Percentiles rank a stretch among this genome's conserved stretches.
These are phyloP conservation scores for Ganoderma boninense DNA, from an alignment of 1,284 basidiomycete species.

Conservation along the genomic window DNA sequence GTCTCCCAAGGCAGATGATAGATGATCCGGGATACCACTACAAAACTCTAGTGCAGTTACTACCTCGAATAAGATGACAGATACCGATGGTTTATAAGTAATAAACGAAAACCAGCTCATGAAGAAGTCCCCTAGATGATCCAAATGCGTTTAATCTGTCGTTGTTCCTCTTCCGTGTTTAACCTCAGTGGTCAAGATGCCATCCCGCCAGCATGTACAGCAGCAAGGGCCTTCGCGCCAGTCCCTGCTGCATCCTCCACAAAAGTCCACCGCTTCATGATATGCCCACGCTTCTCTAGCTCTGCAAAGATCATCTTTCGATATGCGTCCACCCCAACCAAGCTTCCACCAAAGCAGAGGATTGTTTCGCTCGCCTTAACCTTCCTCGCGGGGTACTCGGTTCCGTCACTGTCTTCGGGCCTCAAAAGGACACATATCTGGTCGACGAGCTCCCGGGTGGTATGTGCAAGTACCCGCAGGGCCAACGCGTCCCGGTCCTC, in stretches of 20 bases:
- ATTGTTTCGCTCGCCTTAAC: conserved; percentile 64
- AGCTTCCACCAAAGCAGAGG: conserved; percentile 78
- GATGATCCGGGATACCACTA: too few species aligned
- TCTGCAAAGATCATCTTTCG: conserved; percentile 66
- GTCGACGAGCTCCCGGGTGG: conserved; percentile 63
- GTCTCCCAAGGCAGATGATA: too few species aligned
- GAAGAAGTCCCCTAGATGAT: not conserved
- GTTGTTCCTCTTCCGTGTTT: not conserved
- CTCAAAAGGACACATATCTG: conserved; percentile 66
- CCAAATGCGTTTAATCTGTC: not conserved
- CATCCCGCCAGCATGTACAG: not conserved
- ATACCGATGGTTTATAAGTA: not conserved
- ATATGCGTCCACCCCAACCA: conserved; percentile 67
- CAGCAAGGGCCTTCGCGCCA: conserved; percentile 56
- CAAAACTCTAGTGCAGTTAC: too few species aligned
- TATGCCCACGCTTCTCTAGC: conserved; percentile 62
- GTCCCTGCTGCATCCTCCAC: conserved; percentile 71
- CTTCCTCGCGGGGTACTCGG: conserved; percentile 43
- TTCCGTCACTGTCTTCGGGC: conserved; percentile 40
- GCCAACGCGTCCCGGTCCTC: conserved; percentile 68
- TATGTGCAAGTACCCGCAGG: conserved; percentile 59
- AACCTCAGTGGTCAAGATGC: not conserved
- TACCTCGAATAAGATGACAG: not conserved
- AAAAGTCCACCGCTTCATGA: conserved; percentile 69
- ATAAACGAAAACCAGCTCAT: not conserved